A percentile compares a stretch with the other conserved stretches of the same genome.
Conservation (phyloP, 495 filamentous ascomycete species). For the Ramalina intermedia region DNA sequence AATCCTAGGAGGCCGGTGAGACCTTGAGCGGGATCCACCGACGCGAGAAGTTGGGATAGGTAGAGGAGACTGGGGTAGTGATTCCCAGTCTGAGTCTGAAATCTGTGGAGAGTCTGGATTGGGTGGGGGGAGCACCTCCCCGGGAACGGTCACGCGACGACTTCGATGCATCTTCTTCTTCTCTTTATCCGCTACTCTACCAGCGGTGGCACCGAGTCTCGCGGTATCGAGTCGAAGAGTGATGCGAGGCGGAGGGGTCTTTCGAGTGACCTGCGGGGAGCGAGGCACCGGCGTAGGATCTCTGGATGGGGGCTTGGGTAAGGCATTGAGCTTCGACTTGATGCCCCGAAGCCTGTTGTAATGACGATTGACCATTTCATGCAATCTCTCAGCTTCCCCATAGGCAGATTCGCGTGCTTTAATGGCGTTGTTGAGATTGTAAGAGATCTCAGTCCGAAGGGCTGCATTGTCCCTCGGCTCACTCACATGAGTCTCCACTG, state of each 20-base stretch:
- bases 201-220: constrained; percentile 18
- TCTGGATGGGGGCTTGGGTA: constrained; percentile 55
- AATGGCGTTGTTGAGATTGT: constrained; percentile 56
- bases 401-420: constrained; percentile 61
- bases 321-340: constrained; percentile 62
- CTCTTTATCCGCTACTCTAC: constrained; percentile 15
- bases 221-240: constrained; percentile 47
- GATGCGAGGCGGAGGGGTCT: constrained; percentile 38
- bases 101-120: constrained; percentile 26
- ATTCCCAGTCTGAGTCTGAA: constrained; percentile 24
- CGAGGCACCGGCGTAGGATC: constrained; percentile 45
- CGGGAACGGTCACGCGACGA: constrained; percentile 26
- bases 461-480: constrained; percentile 31
- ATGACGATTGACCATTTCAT: constrained; percentile 66
- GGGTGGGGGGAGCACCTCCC: constrained; percentile 31
- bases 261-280: constrained; percentile 39
- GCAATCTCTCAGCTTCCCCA: constrained; percentile 70
- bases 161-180: constrained; percentile 28
- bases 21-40: constrained; percentile 14
- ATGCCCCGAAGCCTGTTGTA: constrained; percentile 63
- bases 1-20: constrained; percentile 15
- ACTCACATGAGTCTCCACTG: constrained; percentile 43
- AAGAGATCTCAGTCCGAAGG: constrained; percentile 64
- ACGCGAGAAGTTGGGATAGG: constrained; percentile 23
- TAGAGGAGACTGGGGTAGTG: constrained; percentile 19